Evolutionary conservation across 305 asterid species (phyloP), one percentile per base, ranked within the genome.

Genomic region (Fraxinus sp.): DNA sequence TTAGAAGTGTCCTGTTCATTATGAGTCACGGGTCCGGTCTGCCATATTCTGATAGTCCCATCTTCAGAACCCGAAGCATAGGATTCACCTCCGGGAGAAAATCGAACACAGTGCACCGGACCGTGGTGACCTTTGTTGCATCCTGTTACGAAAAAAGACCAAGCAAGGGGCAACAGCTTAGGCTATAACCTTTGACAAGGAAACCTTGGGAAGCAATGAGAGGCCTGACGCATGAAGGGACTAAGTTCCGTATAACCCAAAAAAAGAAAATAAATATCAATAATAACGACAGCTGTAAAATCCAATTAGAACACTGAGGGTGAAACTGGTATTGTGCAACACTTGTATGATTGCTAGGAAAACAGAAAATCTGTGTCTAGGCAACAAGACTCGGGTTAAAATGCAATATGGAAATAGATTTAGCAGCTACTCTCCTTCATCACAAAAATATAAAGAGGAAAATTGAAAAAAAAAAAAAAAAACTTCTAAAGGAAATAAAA

Each of bases 71-170:
- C 99, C 30, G 99, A 96, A 14, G 97, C 89, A 76, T 91, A 96
- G 30, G 99, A 93, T 81, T 93, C 98, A 22, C 99, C 99, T 16
- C 94, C 96, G 0, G 98, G 99, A 36, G 99, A 91, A 90, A 94
- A 94, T 73, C 99, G 97, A 57, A 97, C 92, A 64, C 97, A 97
- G 84, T 97, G 99, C 62, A 97, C 97, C 0, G 99, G 99, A 83
- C 99, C 99, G 30, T 94, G 98, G 88, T 96, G 98, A 75, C 99
- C 99, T 90, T 96, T 96, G 90, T 96, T 96, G 93, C 98, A 96
- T 70, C 97, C 99, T 96, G 76, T 71, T 36, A 71, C 3, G 11
- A 30, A 71, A 30, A 52, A 52, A 55, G 44, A 70, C 76, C 44
- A 32, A 71, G 76, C 7, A 71, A 71, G 8, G 20, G 26, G 66